Evolutionary conservation across 805 yeast genomes (phyloP).

Genomic region (Starmerella riodocensis): DNA sequence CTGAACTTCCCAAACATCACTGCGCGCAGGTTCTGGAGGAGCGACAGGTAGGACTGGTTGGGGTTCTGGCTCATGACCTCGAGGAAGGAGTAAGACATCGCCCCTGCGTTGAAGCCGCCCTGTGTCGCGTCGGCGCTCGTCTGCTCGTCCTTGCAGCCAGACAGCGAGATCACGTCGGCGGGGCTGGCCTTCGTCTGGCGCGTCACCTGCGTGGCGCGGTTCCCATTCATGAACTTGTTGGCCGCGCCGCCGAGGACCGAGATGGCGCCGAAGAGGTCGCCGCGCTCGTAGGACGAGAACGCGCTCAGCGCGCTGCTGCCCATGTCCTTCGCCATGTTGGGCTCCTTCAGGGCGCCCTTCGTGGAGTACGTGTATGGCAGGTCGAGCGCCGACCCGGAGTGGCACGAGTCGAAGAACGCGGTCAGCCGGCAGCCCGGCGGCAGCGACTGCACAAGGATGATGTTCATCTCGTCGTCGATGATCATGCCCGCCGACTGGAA

Average conservation of each 20-base stretch:
- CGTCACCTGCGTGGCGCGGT: conserved; percentile 9
- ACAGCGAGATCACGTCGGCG: conserved; percentile 62
- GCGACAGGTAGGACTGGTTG: conserved; percentile 52
- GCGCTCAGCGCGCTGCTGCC: conserved; percentile 53
- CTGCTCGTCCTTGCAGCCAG: conserved; percentile 76
- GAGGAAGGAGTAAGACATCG: conserved; percentile 70
- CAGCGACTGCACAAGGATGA: conserved; percentile 52
- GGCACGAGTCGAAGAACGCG: conserved; percentile 74
- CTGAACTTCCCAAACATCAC: conserved; percentile 50
- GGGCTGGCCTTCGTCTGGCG: conserved; percentile 48
- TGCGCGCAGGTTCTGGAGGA: conserved; percentile 57
- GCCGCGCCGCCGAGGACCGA: conserved; percentile 29
- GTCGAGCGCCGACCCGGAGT: conserved; percentile 72
- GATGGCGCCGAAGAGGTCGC: conserved; percentile 37
- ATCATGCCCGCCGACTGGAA: conserved; percentile 54
- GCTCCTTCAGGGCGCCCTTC: conserved; percentile 71
- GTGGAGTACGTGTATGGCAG: conserved; percentile 71
- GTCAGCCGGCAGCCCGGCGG: conserved; percentile 65
- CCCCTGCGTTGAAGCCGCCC: conserved; percentile 63
- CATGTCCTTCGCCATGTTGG: conserved; percentile 61
- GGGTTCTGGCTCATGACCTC: conserved; percentile 48
- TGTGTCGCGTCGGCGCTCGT: conserved; percentile 73
- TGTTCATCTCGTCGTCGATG: conserved; percentile 64
- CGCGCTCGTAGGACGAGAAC: conserved; percentile 45
- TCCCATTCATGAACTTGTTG: conserved; percentile 12